phyloP scores from a whole-genome alignment of 2,329 filamentous ascomycete species.

The Niveomyces coronatus region DNA sequence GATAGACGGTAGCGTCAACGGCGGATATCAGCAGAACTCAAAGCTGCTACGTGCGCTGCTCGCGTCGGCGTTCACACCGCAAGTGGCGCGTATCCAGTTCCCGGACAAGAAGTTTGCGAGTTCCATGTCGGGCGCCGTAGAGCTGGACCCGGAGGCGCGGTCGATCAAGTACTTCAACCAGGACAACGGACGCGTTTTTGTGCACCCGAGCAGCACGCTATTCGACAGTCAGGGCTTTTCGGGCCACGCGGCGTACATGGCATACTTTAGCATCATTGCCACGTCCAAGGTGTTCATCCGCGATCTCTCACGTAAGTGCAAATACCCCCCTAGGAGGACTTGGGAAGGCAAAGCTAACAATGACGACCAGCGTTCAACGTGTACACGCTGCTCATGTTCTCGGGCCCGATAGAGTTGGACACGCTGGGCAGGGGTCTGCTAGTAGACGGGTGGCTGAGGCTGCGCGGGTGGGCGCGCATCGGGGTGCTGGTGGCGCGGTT shows the following conservation, averaged over 20 bases:
- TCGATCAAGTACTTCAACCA: constrained; percentile 90
- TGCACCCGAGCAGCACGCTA: constrained; percentile 80
- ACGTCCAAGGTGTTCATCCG: constrained; percentile 88
- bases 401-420: constrained; percentile 74
- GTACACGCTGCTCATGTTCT: constrained; percentile 81
- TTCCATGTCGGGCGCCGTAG: constrained; percentile 79
- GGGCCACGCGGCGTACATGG: constrained; percentile 65
- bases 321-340: constrained; percentile 11
- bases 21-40: constrained; percentile 19
- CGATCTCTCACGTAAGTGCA: constrained; percentile 70
- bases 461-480: constrained; percentile 90
- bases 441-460: constrained; percentile 79
- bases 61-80: constrained; percentile 68
- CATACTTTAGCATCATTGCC: constrained; percentile 85
- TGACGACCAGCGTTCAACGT: constrained; percentile 64
- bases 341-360: constrained; percentile 8
- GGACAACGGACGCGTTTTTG: constrained; percentile 78
- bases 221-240: constrained; percentile 76
- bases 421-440: constrained; percentile 77
- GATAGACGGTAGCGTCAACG: constrained; percentile 20
- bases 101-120: constrained; percentile 92
- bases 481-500: constrained; percentile 79
- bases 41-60: constrained; percentile 58
- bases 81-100: constrained; percentile 84
- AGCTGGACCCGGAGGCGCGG: constrained; percentile 82